Base-by-base conservation (phyloP, 192 early-diverging fungal genomes). In the Rhizophagus prolifer region DNA sequence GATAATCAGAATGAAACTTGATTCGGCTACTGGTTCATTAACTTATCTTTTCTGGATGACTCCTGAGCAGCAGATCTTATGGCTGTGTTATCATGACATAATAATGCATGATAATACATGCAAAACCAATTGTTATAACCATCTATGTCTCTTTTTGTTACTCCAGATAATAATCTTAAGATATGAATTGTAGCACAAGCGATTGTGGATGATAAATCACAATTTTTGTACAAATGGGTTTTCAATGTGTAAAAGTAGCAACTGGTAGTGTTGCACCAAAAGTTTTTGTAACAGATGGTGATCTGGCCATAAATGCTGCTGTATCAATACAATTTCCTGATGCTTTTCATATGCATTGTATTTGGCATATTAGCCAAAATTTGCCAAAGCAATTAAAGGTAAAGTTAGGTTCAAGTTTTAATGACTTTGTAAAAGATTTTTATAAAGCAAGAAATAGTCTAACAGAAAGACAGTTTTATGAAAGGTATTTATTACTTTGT, bases 81-180 rank as follows among this genome's bases (percentile, higher is more conserved):
- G 7, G 60, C 12, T 62, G 12, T 7, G 7, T 12, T 62, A 62
- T 7, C 23, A 62, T 62, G 60, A 62, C 12, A 12, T 62, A 28
- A 62, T 62, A 62, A 62, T 62, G 25, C 60, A 62, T 28, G 60
- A 62, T 28, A 62, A 28, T 26, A 62, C 60, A 7, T 62, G 60
- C 9, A 62, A 62, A 62, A 62, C 60, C 12, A 62, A 62, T 23
- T 0, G 2, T 5, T 62, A 62, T 62, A 26, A 26, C 12, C 5
- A 1, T 62, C 60, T 6, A 1, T 62, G 23, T 62, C 23, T 26
- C 7, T 28, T 26, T 62, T 62, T 62, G 60, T 62, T 26, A 62
- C 60, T 12, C 23, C 23, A 1, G 12, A 62, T 26, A 62, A 62
- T 26, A 62, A 62, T 62, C 23, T 62, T 0, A 62, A 62, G 23